phyloP scores from a whole-genome alignment of 2,329 filamentous ascomycete species.

The Neophaeococcomyces mojaviensis region DNA sequence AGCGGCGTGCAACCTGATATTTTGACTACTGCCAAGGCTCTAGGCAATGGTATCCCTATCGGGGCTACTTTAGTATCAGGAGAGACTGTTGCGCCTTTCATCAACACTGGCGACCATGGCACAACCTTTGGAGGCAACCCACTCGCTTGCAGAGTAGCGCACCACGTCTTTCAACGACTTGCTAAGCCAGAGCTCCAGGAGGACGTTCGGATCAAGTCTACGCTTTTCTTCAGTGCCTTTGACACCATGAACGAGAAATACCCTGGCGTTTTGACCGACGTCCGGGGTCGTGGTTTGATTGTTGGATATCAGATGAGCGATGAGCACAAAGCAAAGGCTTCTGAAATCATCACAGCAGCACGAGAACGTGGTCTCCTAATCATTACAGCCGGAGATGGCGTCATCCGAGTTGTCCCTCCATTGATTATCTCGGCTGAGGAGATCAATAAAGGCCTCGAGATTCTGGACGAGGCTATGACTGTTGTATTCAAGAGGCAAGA shows the following conservation, averaged over 20 bases:
- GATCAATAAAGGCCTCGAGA: conserved; percentile 68
- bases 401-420: conserved; percentile 82
- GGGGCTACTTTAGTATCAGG: conserved; percentile 68
- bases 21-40: conserved; percentile 86
- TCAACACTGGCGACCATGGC: conserved; percentile 74
- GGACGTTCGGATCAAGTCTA: conserved; percentile 61
- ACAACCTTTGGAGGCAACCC: conserved; percentile 94
- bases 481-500: conserved; percentile 42
- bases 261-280: conserved; percentile 67
- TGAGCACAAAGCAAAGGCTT: conserved; percentile 49
- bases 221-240: conserved; percentile 53
- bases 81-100: conserved; percentile 58
- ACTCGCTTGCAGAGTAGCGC: conserved; percentile 72
- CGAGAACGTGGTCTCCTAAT: conserved; percentile 79
- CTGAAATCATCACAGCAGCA: conserved; percentile 69
- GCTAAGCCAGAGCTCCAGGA: conserved; percentile 62
- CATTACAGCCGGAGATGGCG: conserved; percentile 90
- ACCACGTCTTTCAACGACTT: conserved; percentile 74
- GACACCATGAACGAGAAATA: conserved; percentile 50
- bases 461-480: conserved; percentile 62
- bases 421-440: conserved; percentile 72
- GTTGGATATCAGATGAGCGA: conserved; percentile 74
- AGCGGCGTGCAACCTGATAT: conserved; percentile 76
- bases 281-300: conserved; percentile 77
- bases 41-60: conserved; percentile 94